These are phyloP conservation scores for Hura crepitans DNA, from an alignment of 441 rosid species.

Conservation along the genomic window DNA sequence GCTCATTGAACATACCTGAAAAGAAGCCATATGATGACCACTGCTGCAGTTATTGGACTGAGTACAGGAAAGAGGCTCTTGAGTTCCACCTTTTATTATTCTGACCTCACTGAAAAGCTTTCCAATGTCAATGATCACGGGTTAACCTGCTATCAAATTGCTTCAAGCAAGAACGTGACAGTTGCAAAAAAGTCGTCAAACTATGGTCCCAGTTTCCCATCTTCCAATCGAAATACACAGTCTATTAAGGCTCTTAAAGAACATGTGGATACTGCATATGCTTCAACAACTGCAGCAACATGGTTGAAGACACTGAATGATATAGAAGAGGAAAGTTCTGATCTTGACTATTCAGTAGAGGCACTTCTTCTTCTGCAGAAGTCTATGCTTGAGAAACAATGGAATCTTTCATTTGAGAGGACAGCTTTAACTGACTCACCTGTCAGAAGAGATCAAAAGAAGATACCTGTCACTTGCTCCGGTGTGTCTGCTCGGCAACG, in stretches of 20 bases:
- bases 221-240: conserved; percentile 40
- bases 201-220: conserved; percentile 46
- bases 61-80: conserved; percentile 66
- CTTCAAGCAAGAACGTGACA: conserved; percentile 39
- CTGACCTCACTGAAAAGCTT: conserved; percentile 62
- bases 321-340: conserved; percentile 43
- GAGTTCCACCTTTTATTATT: conserved; percentile 57
- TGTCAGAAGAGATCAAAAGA: conserved; percentile 26
- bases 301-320: conserved; percentile 38
- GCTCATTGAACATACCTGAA: conserved; percentile 26
- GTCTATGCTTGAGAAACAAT: conserved; percentile 87
- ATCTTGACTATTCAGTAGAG: conserved; percentile 57
- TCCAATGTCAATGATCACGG: conserved; percentile 47
- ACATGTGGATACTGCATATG: conserved; percentile 40
- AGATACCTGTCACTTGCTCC: conserved; percentile 58
- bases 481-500: conserved; percentile 83
- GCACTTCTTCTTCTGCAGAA: conserved; percentile 81
- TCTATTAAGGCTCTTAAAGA: conserved; percentile 62
- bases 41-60: conserved; percentile 77
- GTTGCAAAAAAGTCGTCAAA: conserved; percentile 52
- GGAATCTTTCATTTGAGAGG: conserved; percentile 79
- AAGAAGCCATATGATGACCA: conserved; percentile 58
- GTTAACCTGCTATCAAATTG: conserved; percentile 36
- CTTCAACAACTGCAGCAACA: conserved; percentile 34
- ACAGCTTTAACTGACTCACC: conserved; percentile 31